These are phyloP conservation scores for Entomortierella parvispora DNA, from an alignment of 192 early-diverging fungal species.

Conservation along the genomic window DNA sequence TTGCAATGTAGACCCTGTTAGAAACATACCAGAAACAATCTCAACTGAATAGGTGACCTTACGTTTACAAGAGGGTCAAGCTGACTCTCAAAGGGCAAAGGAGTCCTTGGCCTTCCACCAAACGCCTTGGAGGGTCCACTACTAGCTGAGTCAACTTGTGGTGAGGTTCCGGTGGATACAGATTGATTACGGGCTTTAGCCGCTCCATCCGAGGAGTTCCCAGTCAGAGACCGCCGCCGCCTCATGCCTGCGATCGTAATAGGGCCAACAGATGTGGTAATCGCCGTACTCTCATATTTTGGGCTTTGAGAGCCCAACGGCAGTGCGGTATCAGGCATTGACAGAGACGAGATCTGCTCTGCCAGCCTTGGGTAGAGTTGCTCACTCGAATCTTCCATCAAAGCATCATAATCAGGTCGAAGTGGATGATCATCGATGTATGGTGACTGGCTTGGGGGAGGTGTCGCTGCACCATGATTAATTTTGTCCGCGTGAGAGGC, in stretches of 20 bases:
- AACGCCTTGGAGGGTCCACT: not conserved
- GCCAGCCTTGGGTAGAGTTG: constrained; percentile 15
- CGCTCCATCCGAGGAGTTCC: not conserved
- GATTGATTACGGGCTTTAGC: not conserved
- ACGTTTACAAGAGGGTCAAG: constrained; percentile 51
- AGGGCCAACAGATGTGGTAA: constrained; percentile 9
- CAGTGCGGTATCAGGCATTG: not conserved
- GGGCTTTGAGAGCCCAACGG: not conserved
- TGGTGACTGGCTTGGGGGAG: constrained; percentile 12
- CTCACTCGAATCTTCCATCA: not conserved
- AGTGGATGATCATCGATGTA: constrained; percentile 13
- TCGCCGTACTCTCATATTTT: not conserved
- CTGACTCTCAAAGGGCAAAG: constrained; percentile 33
- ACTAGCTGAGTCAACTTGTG: not conserved
- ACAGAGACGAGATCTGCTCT: not conserved
- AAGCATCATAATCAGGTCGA: not conserved
- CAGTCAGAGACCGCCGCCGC: constrained; percentile 8
- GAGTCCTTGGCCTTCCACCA: constrained; percentile 28
- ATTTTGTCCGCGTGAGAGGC: constrained; percentile 49
- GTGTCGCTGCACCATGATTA: constrained; percentile 41
- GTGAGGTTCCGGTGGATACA: constrained; percentile 1
- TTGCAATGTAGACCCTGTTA: not conserved
- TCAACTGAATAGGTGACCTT: not conserved
- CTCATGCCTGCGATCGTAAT: constrained; percentile 49
- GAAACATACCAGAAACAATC: not conserved